Evolutionary conservation across 306 rosid species (phyloP), one percentile per base, ranked within the genome.

Genomic region (Abrus precatorius): DNA sequence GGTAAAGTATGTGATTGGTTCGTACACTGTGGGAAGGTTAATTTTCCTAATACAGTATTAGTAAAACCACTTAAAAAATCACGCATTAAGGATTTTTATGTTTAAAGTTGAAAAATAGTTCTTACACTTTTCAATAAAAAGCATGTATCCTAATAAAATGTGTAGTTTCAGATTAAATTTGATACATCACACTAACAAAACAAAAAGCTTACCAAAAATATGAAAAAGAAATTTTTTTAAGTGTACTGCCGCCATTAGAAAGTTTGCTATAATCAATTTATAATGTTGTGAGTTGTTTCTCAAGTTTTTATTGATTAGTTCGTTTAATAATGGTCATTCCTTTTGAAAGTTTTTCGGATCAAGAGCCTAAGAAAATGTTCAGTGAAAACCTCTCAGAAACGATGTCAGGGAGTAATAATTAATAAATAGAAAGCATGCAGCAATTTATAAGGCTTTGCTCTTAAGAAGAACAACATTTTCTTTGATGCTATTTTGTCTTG

Each of bases 401-500:
- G 0, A 33, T 77, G 13, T 10, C 27, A 28, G 11, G 11, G 69
- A 20, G 20, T 20, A 20, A 20, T 20, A 20, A 20, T 20, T 28
- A 50, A 71, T 74, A 56, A 56, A 74, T 30, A 12, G 1, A 61
- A 41, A n/a, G 6, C 72, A 70, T 32, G 72, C 62, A 62, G 53
- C 11, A 49, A 47, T 71, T 9, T 12, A 56, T 64, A 74, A 69
- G 66, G 9, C 75, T 36, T 50, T 82, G 55, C 29, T 80, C 38
- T 63, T 40, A 70, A 20, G 49, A 56, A 66, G 12, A 33, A 55
- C 53, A 68, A 66, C 78, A 28, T 70, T 71, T 49, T 75, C 9
- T 56, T 80, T 77, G 66, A 81, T 71, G 55, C 69, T 41, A 74
- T 45, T 66, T 66, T 48, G 88, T 88, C 86, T 87, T 79, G 89